phyloP scores from a whole-genome alignment of 192 early-diverging fungal genomes.

The Coemansia sp. region DNA sequence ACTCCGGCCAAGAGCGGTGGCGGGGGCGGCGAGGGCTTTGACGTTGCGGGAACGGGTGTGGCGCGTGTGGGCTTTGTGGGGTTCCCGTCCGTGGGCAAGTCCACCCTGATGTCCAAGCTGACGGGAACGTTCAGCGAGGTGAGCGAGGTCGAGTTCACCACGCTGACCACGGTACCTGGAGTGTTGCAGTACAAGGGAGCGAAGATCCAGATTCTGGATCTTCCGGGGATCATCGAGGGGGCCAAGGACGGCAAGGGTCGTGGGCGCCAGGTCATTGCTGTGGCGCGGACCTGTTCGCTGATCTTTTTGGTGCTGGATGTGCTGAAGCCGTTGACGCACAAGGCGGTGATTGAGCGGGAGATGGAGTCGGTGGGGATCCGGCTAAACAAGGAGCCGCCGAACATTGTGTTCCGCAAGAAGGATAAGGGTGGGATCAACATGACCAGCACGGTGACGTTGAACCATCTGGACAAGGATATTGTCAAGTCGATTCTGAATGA shows the following conservation, averaged over 20 bases:
- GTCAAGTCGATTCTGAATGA: conserved; percentile 93
- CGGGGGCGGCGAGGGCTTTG: conserved; percentile 88
- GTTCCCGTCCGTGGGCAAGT: conserved; percentile 98
- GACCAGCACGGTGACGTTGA: conserved; percentile 87
- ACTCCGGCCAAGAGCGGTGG: conserved; percentile 80
- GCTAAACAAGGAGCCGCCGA: conserved; percentile 93
- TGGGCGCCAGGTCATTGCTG: conserved; percentile 91
- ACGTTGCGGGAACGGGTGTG: conserved; percentile 98
- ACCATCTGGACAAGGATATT: conserved; percentile 78
- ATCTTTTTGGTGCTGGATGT: conserved; percentile 97
- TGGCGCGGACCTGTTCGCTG: conserved; percentile 94
- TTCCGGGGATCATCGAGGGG: conserved; percentile 96
- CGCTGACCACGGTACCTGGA: conserved; percentile 98
- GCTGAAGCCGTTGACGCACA: conserved; percentile 92
- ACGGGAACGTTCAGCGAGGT: conserved; percentile 96
- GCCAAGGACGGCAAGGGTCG: conserved; percentile 99
- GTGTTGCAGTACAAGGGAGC: conserved; percentile 94
- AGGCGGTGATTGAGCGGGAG: conserved; percentile 92
- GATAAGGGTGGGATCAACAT: conserved; percentile 97
- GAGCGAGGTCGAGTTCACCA: conserved; percentile 97
- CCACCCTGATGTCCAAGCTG: conserved; percentile 94
- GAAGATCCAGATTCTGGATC: conserved; percentile 97
- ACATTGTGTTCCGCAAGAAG: conserved; percentile 95
- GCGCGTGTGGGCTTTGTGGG: conserved; percentile 95
- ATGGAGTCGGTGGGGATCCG: conserved; percentile 97